Evolutionary conservation across 768 basidiomycete species (phyloP).

Genomic region (Hydnum rufescens): DNA sequence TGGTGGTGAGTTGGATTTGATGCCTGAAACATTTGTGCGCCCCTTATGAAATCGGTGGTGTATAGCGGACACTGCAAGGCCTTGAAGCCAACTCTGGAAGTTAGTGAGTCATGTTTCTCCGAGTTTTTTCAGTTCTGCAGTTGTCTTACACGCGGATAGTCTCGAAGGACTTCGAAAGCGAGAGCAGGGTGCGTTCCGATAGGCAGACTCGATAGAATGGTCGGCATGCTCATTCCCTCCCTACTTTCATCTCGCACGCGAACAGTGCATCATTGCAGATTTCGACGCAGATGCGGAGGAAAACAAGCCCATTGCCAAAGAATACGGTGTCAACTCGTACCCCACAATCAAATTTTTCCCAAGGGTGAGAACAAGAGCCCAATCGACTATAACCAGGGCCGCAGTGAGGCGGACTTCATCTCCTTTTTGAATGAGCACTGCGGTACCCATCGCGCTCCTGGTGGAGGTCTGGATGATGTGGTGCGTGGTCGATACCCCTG

Average conservation of each 20-base stretch:
- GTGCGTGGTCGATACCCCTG: slow-evolving; percentile 8
- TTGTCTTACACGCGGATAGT: slow-evolving; percentile 23
- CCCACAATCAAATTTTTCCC: slow-evolving; percentile 94
- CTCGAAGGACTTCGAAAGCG: slow-evolving; percentile 56
- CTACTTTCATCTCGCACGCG: background rate
- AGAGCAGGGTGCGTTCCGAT: slow-evolving; percentile 30
- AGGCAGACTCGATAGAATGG: background rate
- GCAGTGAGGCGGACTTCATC: slow-evolving; percentile 59
- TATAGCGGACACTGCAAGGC: slow-evolving; percentile 83
- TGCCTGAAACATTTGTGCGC: background rate
- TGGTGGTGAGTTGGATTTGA: slow-evolving; percentile 17
- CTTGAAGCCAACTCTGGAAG: slow-evolving; percentile 72
- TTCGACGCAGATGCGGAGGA: slow-evolving; percentile 70
- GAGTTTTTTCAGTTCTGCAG: slow-evolving; percentile 1
- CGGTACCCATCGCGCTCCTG: slow-evolving; percentile 63
- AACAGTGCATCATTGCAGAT: slow-evolving; percentile 74
- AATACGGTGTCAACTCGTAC: slow-evolving; percentile 61
- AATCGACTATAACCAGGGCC: slow-evolving; percentile 45
- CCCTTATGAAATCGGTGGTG: slow-evolving; percentile 6
- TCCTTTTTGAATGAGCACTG: slow-evolving; percentile 69
- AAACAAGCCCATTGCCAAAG: slow-evolving; percentile 48
- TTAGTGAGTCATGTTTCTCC: slow-evolving; percentile 26
- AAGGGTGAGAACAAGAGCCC: slow-evolving; percentile 36
- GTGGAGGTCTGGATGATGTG: slow-evolving; percentile 54
- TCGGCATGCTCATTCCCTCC: background rate